Evolutionary conservation across 495 filamentous ascomycete genomes (phyloP), one percentile per base, ranked within the genome.

Genomic region (Xylaria flabelliformis): DNA sequence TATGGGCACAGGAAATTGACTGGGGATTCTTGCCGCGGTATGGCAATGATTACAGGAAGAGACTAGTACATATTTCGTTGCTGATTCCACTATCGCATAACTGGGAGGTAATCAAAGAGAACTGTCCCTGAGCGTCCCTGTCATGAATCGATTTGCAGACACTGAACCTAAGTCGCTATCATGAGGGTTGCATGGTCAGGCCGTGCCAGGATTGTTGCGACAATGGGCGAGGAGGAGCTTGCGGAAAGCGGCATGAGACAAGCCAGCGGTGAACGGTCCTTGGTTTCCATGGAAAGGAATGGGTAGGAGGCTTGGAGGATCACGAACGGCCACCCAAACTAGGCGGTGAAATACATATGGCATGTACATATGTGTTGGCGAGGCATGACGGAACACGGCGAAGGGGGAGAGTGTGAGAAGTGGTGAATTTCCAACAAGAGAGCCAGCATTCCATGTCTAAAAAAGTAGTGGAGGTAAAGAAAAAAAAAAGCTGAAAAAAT

Each of bases 41-140:
- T 42, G 39, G 13, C 36, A 42, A 42, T 24, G 36, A 26, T 48
- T 1, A 51, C 7, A 39, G 50, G 51, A 26, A 46, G 46, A 46
- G 32, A 26, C 46, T 66, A 34, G 41, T 58, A 64, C 48, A 42
- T 44, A 59, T 76, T 75, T 72, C 71, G 75, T 72, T 76, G 74
- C 74, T 74, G 74, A 78, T 76, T 72, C 75, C 71, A 77, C 77
- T 64, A 76, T 79, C 69, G 74, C 66, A 79, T 74, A 78, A 76
- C 24, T 19, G 21, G 69, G 12, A 66, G 69, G 69, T 55, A 53
- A 73, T 74, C 71, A 76, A 76, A 76, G 59, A 64, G 55, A 65
- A 32, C 12, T 72, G 61, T 53, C 64, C 15, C 53, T 58, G 50
- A n/a, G 67, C 51, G 29, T 65, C 68, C 68, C 69, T 64, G 71